phyloP scores from a whole-genome alignment of 176 grass and related monocot species.

The Thalia dealbata region DNA sequence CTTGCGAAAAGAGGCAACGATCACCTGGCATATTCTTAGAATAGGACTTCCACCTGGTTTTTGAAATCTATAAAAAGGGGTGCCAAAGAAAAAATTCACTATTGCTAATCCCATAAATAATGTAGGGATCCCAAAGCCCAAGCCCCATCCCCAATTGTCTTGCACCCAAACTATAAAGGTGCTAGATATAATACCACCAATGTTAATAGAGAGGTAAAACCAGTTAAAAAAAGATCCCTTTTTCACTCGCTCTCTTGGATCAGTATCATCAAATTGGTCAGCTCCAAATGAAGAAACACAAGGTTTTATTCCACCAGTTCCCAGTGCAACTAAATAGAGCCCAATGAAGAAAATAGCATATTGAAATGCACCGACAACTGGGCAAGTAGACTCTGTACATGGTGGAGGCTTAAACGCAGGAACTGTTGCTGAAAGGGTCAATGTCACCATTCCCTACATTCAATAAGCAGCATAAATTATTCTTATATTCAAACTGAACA shows the following conservation, averaged over 20 bases:
- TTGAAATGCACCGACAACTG: constrained; percentile 48
- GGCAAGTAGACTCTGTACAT: constrained; percentile 33
- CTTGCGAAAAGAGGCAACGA: constrained; percentile 58
- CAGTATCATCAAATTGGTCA: constrained; percentile 87
- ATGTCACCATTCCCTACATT: constrained; percentile 58
- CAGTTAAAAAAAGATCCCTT: constrained; percentile 94
- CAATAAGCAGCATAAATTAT: constrained; percentile 11
- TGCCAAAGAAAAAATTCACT: constrained; percentile 60
- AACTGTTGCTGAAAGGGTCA: constrained; percentile 66
- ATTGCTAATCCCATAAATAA: constrained; percentile 74
- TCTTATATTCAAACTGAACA: neutral
- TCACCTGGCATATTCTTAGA: constrained; percentile 64
- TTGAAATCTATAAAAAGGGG: constrained; percentile 67
- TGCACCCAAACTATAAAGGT: constrained; percentile 77
- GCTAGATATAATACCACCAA: constrained; percentile 50
- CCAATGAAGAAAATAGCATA: constrained; percentile 49
- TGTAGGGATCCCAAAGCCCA: constrained; percentile 78
- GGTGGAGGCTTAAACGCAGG: constrained; percentile 42
- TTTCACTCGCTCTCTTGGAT: constrained; percentile 53
- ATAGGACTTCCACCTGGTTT: constrained; percentile 84
- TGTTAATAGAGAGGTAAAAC: constrained; percentile 89
- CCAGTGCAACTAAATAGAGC: constrained; percentile 84
- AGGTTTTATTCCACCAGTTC: constrained; percentile 88
- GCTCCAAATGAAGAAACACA: constrained; percentile 84
- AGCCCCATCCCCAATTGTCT: constrained; percentile 78